These are phyloP conservation scores for Pseudonectria foliicola DNA, from an alignment of 2,329 filamentous ascomycete species.

Conservation along the genomic window DNA sequence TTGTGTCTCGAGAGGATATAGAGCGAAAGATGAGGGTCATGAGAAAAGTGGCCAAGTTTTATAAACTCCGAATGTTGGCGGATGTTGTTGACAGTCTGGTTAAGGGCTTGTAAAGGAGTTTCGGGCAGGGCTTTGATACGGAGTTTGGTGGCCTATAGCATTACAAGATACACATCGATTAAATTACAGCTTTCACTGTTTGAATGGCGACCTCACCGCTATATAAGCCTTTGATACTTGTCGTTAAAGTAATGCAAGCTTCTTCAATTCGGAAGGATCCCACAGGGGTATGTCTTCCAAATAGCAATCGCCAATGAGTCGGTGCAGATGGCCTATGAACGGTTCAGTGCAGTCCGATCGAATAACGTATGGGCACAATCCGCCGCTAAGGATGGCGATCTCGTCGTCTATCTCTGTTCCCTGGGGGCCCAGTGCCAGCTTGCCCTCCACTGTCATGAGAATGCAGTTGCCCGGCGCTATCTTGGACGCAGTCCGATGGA, in stretches of 20 bases:
- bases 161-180: conserved; percentile 1
- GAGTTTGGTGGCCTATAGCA: conserved; percentile 12
- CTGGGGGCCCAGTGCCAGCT: conserved; percentile 7
- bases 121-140: conserved; percentile 9
- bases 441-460: conserved; percentile 6
- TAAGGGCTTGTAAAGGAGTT: conserved; percentile 32
- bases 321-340: conserved; percentile 1
- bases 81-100: conserved; percentile 63
- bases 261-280: conserved; percentile 5
- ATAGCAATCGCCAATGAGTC: conserved; percentile 12
- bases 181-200: background rate
- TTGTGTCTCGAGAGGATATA: conserved; percentile 60
- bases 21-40: conserved; percentile 61
- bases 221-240: background rate
- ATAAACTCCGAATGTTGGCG: conserved; percentile 73
- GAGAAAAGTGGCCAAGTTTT: conserved; percentile 67
- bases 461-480: conserved; percentile 9
- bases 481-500: conserved; percentile 4
- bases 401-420: conserved; percentile 4
- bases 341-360: background rate
- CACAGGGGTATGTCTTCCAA: conserved; percentile 3
- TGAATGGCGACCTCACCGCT: background rate
- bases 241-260: conserved; percentile 6
- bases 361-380: conserved; percentile 13
- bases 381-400: conserved; percentile 12